Conservation (phyloP, 495 filamentous ascomycete species). For the Poronia punctata region DNA sequence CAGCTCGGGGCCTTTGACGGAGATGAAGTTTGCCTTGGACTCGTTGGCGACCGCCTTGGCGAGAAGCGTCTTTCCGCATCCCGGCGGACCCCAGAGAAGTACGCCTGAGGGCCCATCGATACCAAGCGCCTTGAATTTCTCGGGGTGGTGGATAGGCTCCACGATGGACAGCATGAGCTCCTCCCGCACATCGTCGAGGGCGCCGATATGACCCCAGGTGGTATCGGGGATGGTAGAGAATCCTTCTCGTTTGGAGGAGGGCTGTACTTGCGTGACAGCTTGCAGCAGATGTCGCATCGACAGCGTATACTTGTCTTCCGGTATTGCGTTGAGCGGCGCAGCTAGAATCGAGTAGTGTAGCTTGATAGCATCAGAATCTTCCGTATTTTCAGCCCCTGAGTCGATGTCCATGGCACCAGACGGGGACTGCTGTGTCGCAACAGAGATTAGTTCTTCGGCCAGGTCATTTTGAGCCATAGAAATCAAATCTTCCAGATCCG, state of each 20-base stretch:
- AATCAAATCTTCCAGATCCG: constrained; percentile 83
- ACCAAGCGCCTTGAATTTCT: constrained; percentile 71
- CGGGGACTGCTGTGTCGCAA: constrained; percentile 25
- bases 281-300: constrained; percentile 32
- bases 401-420: constrained; percentile 21
- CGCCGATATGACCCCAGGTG: constrained; percentile 90
- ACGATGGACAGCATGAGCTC: constrained; percentile 84
- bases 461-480: constrained; percentile 62
- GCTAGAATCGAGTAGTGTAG: constrained; percentile 19
- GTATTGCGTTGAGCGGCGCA: constrained; percentile 28
- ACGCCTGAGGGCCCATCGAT: constrained; percentile 86
- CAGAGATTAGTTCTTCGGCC: constrained; percentile 49
- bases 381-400: constrained; percentile 3
- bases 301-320: constrained; percentile 42
- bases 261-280: constrained; percentile 80
- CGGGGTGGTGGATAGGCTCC: constrained; percentile 81
- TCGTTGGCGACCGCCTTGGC: constrained; percentile 97
- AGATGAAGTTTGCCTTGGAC: constrained; percentile 94
- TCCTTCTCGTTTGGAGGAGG: constrained; percentile 89
- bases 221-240: constrained; percentile 97
- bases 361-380: constrained; percentile 15
- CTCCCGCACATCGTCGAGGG: constrained; percentile 68
- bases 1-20: constrained; percentile 90
- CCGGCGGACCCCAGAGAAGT: constrained; percentile 92
- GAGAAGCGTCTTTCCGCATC: constrained; percentile 93